Evolutionary conservation across 1,284 basidiomycete genomes (phyloP), one percentile per base, ranked within the genome.

Genomic region (Quambalaria eucalypti): DNA sequence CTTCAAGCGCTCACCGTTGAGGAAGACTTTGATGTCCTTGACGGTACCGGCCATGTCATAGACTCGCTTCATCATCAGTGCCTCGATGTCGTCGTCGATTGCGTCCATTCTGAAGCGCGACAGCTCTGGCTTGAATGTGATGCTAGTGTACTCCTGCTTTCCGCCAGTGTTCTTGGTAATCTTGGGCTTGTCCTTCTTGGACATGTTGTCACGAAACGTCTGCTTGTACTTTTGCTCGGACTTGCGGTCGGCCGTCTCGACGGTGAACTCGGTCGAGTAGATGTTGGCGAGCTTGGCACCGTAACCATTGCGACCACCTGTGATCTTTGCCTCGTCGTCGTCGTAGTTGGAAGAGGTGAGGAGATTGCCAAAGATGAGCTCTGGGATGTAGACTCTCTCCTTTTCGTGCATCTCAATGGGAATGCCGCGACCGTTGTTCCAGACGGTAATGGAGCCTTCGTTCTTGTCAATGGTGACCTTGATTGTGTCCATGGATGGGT

Each of bases 271-370:
- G 63, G 83, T 86, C 2, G 95, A 98, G 79, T 98, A 98, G 70
- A 98, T 97, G 78, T 99, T 98, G 59, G 95, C 87, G 48, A 99
- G 82, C 78, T 98, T 76, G 51, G 95, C 95, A 74, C 95, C 95
- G 72, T 91, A 98, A 74, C 95, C 95, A 74, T 98, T 99, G 72
- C 95, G 84, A 78, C 95, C 95, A 78, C 95, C 95, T 1, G 92
- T 96, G 48, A 98, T 83, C 78, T 97, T 98, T 81, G 92, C 96
- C 79, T 98, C 92, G 76, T 92, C 88, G 71, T 98, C 95, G 76
- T 99, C 93, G 74, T 96, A 98, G 79, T 98, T 98, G 55, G 91
- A 95, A 21, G 88, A 91, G 0, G 95, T 91, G 42, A 98, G 82
- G 30, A 98, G 82, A 76, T 96, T 86, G 16, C 93, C 95, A 73